phyloP scores from a whole-genome alignment of 164 flowering plant species.

The Hamamelis virginiana region DNA sequence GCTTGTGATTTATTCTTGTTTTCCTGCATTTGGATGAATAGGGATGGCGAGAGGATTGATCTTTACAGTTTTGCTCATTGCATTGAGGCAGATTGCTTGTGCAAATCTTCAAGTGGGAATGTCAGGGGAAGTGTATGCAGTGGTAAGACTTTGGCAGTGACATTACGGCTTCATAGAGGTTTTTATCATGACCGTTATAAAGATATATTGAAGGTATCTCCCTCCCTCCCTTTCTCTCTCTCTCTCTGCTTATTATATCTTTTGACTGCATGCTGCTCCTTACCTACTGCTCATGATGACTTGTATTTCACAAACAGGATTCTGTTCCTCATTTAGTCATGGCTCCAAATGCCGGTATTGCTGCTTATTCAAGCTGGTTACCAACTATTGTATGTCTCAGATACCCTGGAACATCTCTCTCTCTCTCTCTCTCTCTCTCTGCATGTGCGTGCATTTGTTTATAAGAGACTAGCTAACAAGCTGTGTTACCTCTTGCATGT shows the following conservation, averaged over 20 bases:
- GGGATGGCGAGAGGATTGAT: slow-evolving; percentile 68
- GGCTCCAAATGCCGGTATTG: slow-evolving; percentile 94
- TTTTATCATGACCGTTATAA: slow-evolving; percentile 68
- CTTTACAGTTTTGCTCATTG: slow-evolving; percentile 49
- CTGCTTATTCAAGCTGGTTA: slow-evolving; percentile 87
- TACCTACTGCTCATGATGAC: slow-evolving; percentile 5
- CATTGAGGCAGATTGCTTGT: slow-evolving; percentile 49
- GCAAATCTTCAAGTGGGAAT: slow-evolving; percentile 37
- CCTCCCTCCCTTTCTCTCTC: slow-evolving; percentile 16
- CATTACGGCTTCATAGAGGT: slow-evolving; percentile 60
- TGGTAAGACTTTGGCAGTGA: slow-evolving; percentile 28
- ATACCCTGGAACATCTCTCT: slow-evolving; percentile 2
- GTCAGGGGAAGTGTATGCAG: neutral
- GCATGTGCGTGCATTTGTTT: neutral
- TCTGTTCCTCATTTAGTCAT: slow-evolving; percentile 63
- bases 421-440: slow-evolving; percentile 2
- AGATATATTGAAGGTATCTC: slow-evolving; percentile 56
- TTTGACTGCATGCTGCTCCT: neutral
- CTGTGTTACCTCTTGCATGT: no score
- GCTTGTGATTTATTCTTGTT: neutral
- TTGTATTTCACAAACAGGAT: slow-evolving; percentile 43
- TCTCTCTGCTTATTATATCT: neutral
- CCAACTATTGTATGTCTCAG: slow-evolving; percentile 71
- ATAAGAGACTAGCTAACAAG: neutral
- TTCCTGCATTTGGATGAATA: slow-evolving; percentile 21